A percentile compares a stretch with the other conserved stretches of the same genome.
Conservation (phyloP, 139 green algal species). For the Pseudopediastrum boryanum region DNA sequence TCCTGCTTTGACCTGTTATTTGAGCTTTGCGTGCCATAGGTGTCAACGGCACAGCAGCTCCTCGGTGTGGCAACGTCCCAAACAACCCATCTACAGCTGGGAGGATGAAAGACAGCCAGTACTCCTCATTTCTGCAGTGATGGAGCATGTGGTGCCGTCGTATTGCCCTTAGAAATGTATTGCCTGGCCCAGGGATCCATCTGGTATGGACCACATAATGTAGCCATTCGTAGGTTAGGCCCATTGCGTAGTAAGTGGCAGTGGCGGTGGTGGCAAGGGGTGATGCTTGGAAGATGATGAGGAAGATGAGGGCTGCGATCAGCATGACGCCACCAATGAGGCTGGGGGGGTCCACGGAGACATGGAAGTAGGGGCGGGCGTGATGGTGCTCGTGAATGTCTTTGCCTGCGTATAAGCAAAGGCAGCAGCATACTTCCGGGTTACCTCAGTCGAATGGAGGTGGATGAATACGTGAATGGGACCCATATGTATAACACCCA, state of each 20-base stretch:
- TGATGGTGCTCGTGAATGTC: constrained; percentile 41
- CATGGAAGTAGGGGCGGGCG: constrained; percentile 27
- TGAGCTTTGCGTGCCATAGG: constrained; percentile 11
- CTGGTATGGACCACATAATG: constrained; percentile 46
- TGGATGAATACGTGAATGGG: no score
- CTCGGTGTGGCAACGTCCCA: constrained; percentile 25
- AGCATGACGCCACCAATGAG: constrained; percentile 34
- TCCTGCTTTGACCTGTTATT: no score
- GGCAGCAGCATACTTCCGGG: not conserved
- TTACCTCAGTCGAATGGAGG: no score
- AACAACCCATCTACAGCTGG: constrained; percentile 36
- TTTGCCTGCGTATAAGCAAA: constrained; percentile 26
- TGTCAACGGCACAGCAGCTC: constrained; percentile 2
- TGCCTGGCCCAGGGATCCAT: not conserved
- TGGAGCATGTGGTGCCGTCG: constrained; percentile 46
- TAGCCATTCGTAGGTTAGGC: constrained; percentile 35
- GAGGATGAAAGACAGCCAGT: constrained; percentile 40
- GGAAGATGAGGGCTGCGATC: constrained; percentile 18
- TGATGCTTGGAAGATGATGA: not conserved
- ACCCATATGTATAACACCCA: no score
- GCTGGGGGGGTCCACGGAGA: constrained; percentile 32
- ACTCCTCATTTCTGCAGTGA: constrained; percentile 34
- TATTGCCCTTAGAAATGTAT: not conserved
- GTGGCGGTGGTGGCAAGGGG: constrained; percentile 28
- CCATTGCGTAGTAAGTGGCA: constrained; percentile 31